phyloP scores from a whole-genome alignment of 805 yeast genomes.

The Myxozyma lipomycoides region DNA sequence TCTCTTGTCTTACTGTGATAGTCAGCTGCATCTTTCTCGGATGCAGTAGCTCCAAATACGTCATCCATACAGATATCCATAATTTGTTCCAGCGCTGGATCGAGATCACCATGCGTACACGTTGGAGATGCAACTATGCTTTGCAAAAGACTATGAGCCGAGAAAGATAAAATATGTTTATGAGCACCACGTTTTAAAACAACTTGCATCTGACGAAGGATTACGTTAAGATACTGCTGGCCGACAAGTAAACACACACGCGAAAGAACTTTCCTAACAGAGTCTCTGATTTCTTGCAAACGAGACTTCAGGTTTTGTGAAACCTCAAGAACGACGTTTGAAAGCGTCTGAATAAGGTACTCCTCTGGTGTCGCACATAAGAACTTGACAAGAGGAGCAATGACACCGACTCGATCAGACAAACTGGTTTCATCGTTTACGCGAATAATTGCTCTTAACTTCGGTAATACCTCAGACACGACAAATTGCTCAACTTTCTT shows the following conservation, averaged over 20 bases:
- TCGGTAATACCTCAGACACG: slow-evolving; percentile 55
- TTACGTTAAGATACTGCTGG: slow-evolving; percentile 64
- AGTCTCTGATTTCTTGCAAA: slow-evolving; percentile 83
- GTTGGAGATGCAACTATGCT: slow-evolving; percentile 42
- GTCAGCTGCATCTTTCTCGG: slow-evolving; percentile 92
- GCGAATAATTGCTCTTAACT: slow-evolving; percentile 52
- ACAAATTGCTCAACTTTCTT: slow-evolving; percentile 47
- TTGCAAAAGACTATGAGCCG: slow-evolving; percentile 69
- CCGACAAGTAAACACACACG: slow-evolving; percentile 65
- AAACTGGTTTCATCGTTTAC: slow-evolving; percentile 74
- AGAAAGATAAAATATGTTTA: slow-evolving; percentile 84
- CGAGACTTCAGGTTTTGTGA: slow-evolving; percentile 84
- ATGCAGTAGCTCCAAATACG: slow-evolving; percentile 84
- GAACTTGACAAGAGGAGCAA: slow-evolving; percentile 72
- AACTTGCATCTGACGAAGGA: slow-evolving; percentile 69
- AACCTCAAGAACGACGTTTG: slow-evolving; percentile 78
- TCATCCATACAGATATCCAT: slow-evolving; percentile 85
- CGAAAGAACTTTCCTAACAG: slow-evolving; percentile 70
- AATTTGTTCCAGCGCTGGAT: slow-evolving; percentile 54
- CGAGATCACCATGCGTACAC: slow-evolving; percentile 68
- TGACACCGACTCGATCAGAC: slow-evolving; percentile 67
- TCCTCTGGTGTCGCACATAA: slow-evolving; percentile 59
- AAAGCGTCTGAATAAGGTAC: slow-evolving; percentile 55
- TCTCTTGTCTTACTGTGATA: slow-evolving; percentile 83
- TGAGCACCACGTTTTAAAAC: slow-evolving; percentile 89